phyloP scores from a whole-genome alignment of 352 stramenopile genomes.

The Elongisporangium anandrum region DNA sequence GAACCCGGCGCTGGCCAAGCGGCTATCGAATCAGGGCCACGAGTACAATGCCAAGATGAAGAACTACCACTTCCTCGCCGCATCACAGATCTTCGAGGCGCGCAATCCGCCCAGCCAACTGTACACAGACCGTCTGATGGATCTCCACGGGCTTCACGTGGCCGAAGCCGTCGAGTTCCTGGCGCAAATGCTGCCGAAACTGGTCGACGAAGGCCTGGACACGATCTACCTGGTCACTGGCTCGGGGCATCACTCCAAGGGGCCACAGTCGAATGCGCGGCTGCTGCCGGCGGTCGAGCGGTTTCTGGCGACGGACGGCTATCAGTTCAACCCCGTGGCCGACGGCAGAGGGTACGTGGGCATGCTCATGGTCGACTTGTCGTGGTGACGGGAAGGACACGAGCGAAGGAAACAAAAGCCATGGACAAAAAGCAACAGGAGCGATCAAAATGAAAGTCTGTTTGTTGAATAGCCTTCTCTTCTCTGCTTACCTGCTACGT shows the following conservation, averaged over 20 bases:
- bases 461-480: not conserved
- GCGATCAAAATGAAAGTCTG: conserved; percentile 2
- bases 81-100: conserved; percentile 72
- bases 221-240: conserved; percentile 79
- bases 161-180: conserved; percentile 78
- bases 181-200: conserved; percentile 59
- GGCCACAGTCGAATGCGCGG: conserved; percentile 52
- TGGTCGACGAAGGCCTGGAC: conserved; percentile 67
- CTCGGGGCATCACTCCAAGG: conserved; percentile 81
- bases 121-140: conserved; percentile 75
- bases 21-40: conserved; percentile 71
- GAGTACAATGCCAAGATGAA: conserved; percentile 86
- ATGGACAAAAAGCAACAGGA: not conserved
- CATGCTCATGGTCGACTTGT: conserved; percentile 81
- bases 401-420: not conserved
- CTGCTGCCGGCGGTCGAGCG: conserved; percentile 74
- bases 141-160: conserved; percentile 81
- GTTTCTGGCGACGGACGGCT: conserved; percentile 72
- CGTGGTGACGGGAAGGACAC: conserved; percentile 33
- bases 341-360: conserved; percentile 74
- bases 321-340: conserved; percentile 63
- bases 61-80: conserved; percentile 67
- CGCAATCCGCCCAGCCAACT: conserved; percentile 73
- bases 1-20: conserved; percentile 69
- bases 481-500: too few species aligned